Base-by-base conservation (phyloP, 768 basidiomycete species). In the Russula compacta region DNA sequence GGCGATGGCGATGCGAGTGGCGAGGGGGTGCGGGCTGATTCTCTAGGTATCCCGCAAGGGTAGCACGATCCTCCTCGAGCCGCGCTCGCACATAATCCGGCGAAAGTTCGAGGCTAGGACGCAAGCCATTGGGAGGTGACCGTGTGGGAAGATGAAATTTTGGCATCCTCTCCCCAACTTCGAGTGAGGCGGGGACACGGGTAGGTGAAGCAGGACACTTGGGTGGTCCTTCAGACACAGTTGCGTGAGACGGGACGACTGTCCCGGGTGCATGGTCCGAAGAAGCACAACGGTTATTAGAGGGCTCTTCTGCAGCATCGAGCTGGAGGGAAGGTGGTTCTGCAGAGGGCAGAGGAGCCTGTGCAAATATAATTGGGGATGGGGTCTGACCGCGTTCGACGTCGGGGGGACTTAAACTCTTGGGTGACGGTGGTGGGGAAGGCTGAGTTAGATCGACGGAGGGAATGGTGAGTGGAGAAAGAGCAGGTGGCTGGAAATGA, bases 281-380 rank as follows among this genome's bases (percentile, higher is more conserved):
- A 51, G 42, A 17, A 35, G 7, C 4, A 50, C 33, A 35, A 4
- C 35, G 32, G 33, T 17, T 32, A 32, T 19, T 14, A 17, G 44
- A 46, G 1, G 55, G 54, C 53, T 54, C 58, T 15, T 44, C 54
- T 24, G 58, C 14, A 6, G 39, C 38, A 24, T 32, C 42, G 17
- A 21, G n/a, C 44, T 53, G 40, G 19, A 35, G 15, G 19, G 24
- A 21, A 17, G 19, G 21, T 4, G 29, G 21, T 4, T 51, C 38
- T 2, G 51, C 5, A 32, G 38, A 43, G 12, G 48, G 46, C 12
- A 33, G 4, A 40, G 21, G 51, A n/a, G 36, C 49, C 29, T 54
- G 44, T 39, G 64, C 61, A 40, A 65, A 65, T 2, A 58, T 29
- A 40, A 65, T 65, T 15, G 64, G 64, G 9, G 64, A 65, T 6